These are phyloP conservation scores for Ascosphaera aggregata DNA, from an alignment of 2,329 filamentous ascomycete species.

Conservation along the genomic window DNA sequence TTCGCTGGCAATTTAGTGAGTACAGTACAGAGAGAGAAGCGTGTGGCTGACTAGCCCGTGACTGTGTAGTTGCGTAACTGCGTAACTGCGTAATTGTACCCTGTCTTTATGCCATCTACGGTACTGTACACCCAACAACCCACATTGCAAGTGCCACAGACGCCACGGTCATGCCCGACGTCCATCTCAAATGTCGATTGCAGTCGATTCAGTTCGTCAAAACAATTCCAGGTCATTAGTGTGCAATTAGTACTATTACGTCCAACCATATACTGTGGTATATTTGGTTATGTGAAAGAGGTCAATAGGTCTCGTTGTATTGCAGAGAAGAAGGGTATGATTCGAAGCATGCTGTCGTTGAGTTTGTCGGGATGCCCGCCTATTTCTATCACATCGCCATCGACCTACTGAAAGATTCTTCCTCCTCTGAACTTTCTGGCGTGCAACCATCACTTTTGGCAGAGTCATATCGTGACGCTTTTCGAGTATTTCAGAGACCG, in stretches of 20 bases:
- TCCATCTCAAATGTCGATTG: background rate
- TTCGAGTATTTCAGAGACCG: slow-evolving; percentile 4
- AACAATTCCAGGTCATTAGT: background rate
- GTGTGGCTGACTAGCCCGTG: no score
- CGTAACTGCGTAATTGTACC: no score
- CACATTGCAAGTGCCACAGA: no score
- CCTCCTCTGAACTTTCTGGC: background rate
- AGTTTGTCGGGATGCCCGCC: slow-evolving; percentile 28
- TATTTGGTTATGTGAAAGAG: background rate
- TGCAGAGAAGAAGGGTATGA: background rate
- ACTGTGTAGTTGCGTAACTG: no score
- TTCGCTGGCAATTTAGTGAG: no score
- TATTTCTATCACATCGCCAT: slow-evolving; percentile 41
- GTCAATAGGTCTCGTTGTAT: background rate
- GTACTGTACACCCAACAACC: no score
- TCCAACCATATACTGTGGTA: background rate
- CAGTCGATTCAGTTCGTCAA: background rate
- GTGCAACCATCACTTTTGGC: background rate
- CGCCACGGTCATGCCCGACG: no score
- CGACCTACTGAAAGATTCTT: slow-evolving; percentile 28
- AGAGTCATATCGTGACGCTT: slow-evolving; percentile 4
- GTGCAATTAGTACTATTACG: slow-evolving; percentile 1
- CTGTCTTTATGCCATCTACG: no score
- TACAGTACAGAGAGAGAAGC: no score
- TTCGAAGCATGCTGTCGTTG: slow-evolving; percentile 8